Percentiles rank a stretch among this genome's conserved stretches.
phyloP scores from a whole-genome alignment of 2,329 filamentous ascomycete genomes.

The Colletotrichum orchidophilum region DNA sequence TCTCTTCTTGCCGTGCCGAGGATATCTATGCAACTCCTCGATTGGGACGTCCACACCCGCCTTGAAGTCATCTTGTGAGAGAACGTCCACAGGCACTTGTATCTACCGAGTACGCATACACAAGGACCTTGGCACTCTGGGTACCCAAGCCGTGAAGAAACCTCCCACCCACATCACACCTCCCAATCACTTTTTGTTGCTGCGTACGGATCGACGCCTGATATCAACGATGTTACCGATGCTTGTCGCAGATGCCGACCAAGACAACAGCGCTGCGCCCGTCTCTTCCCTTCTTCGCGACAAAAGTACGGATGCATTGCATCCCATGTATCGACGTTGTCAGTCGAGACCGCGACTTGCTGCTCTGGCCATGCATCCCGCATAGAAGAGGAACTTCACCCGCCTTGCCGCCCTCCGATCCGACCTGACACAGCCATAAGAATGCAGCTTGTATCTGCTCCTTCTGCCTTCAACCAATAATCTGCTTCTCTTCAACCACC shows the following conservation, averaged over 20 bases:
- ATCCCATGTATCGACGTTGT: neutral
- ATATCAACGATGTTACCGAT: neutral
- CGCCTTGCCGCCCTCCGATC: slow-evolving; percentile 14
- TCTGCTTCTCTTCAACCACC: neutral
- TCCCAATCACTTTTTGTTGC: too few relatives aligned
- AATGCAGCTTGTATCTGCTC: neutral
- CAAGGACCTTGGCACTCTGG: neutral
- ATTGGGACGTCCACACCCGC: slow-evolving; percentile 14
- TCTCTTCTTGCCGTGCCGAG: slow-evolving; percentile 2
- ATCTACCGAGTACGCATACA: neutral
- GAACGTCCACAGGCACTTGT: neutral
- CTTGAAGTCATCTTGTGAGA: slow-evolving; percentile 1
- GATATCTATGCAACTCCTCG: slow-evolving; percentile 12
- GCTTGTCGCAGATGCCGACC: neutral
- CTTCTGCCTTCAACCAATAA: slow-evolving; percentile 1
- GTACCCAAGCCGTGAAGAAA: neutral
- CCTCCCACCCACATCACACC: too few relatives aligned
- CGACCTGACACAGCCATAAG: slow-evolving; percentile 17
- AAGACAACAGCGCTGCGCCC: neutral
- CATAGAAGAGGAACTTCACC: slow-evolving; percentile 25
- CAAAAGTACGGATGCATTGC: neutral
- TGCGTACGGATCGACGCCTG: neutral
- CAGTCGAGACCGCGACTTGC: neutral
- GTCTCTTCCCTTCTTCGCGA: neutral
- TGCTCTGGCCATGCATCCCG: neutral